These are phyloP conservation scores for Hypoxylon crocopeplum DNA, from an alignment of 495 filamentous ascomycete species.

Conservation along the genomic window DNA sequence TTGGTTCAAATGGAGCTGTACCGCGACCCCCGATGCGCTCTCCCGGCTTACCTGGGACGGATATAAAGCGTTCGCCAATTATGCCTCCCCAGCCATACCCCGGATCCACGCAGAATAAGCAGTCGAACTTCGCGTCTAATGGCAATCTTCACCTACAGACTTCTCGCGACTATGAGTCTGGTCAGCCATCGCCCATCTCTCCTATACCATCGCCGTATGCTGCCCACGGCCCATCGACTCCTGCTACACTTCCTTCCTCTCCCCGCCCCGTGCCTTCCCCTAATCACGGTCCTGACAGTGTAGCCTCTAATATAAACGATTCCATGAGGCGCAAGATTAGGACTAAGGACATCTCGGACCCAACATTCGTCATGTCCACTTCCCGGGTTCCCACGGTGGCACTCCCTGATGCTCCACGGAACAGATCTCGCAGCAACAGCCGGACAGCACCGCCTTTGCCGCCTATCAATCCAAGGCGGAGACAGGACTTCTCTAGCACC, in stretches of 20 bases:
- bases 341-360: slow-evolving; percentile 83
- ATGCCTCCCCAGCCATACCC: slow-evolving; percentile 59
- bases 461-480: slow-evolving; percentile 72
- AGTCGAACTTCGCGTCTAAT: slow-evolving; percentile 30
- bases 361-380: slow-evolving; percentile 78
- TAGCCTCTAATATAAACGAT: slow-evolving; percentile 30
- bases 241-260: slow-evolving; percentile 45
- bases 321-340: slow-evolving; percentile 69
- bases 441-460: slow-evolving; percentile 66
- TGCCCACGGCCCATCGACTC: slow-evolving; percentile 63
- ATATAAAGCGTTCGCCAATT: slow-evolving; percentile 51
- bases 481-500: slow-evolving; percentile 62
- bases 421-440: slow-evolving; percentile 39
- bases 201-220: slow-evolving; percentile 58
- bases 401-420: slow-evolving; percentile 53
- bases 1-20: slow-evolving; percentile 35
- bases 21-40: slow-evolving; percentile 48
- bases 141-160: slow-evolving; percentile 43
- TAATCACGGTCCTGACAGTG: slow-evolving; percentile 33
- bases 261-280: slow-evolving; percentile 41
- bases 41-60: slow-evolving; percentile 52
- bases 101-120: slow-evolving; percentile 38
- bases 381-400: slow-evolving; percentile 73
- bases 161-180: slow-evolving; percentile 42
- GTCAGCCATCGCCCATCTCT: slow-evolving; percentile 56